phyloP scores from a whole-genome alignment of 164 flowering plant species.

The Paratinospora sagittata region DNA sequence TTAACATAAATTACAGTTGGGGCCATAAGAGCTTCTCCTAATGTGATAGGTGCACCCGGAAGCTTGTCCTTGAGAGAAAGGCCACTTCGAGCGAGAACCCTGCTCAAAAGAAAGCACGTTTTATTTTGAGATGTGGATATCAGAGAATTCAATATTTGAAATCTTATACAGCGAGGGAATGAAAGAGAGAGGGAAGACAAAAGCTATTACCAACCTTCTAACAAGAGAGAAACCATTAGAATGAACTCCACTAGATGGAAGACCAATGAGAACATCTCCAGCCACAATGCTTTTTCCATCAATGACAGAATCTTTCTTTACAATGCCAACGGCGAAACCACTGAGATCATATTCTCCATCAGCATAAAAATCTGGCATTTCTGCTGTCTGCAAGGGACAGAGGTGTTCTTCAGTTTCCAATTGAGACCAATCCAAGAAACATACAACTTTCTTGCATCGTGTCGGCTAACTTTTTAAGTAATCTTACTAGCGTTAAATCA shows the following conservation, averaged over 20 bases:
- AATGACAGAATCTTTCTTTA: conserved; percentile 73
- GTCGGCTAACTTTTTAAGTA: background rate
- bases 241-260: conserved; percentile 96
- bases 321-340: conserved; percentile 89
- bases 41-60: conserved; percentile 49
- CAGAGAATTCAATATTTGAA: background rate
- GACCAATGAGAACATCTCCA: conserved; percentile 89
- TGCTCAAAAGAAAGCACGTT: conserved; percentile 18
- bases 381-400: conserved; percentile 62
- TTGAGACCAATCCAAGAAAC: background rate
- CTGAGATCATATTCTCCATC: conserved; percentile 91
- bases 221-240: conserved; percentile 98
- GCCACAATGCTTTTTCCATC: conserved; percentile 72
- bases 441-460: background rate
- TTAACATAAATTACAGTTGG: conserved; percentile 93
- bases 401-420: background rate
- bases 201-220: conserved; percentile 54
- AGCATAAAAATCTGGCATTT: conserved; percentile 91
- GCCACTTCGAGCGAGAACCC: conserved; percentile 74
- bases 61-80: conserved; percentile 64
- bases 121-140: background rate
- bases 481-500: no score
- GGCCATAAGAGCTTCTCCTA: conserved; percentile 90
- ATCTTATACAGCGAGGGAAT: no score
- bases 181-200: background rate